Base-by-base conservation (phyloP, 768 basidiomycete species). In the Suillus weaverae region DNA sequence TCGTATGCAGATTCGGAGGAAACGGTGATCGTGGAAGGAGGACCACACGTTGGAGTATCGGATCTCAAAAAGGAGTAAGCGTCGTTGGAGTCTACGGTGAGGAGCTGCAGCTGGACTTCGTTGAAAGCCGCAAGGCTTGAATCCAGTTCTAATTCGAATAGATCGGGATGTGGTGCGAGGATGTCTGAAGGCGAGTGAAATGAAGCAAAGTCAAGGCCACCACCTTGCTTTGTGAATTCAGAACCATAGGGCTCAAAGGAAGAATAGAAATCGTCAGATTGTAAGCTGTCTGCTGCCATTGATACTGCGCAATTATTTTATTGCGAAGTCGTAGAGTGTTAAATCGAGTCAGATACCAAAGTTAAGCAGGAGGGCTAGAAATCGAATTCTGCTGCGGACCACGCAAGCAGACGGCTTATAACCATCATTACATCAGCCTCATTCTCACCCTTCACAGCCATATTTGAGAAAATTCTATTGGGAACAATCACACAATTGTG, bases 111-210 rank as follows among this genome's bases (percentile, higher is more conserved):
- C 71, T 86, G 82, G 74, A 81, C 77, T 67, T 87, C 83, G 80
- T 89, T 86, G 74, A 88, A 85, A 51, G 84, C 86, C 70, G 86
- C 86, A 71, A 91, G 85, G 78, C 81, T 84, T 39, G 81, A 81
- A 78, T 92, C 92, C 71, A 94, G 84, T 78, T 94, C 92, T 60
- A 85, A 84, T 74, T 94, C 92, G 80, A 94, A 94, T 68, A 87
- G 83, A 81, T 93, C 91, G 66, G 90, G 89, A 72, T 89, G 86
- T 51, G 91, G 90, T 61, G 89, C 90, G 70, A 87, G 81, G 78
- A 90, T 84, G 79, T 91, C 90, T 65, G 85, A 80, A 69, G 86
- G 84, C 67, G 85, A 82, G 71, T 86, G 85, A 78, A 89, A 88
- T 74, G 87, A 88, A 78, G 86, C 82, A 81, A 89, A 89, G 77